Conservation (phyloP, 208 protist species). For the Novymonas esmeraldas region DNA sequence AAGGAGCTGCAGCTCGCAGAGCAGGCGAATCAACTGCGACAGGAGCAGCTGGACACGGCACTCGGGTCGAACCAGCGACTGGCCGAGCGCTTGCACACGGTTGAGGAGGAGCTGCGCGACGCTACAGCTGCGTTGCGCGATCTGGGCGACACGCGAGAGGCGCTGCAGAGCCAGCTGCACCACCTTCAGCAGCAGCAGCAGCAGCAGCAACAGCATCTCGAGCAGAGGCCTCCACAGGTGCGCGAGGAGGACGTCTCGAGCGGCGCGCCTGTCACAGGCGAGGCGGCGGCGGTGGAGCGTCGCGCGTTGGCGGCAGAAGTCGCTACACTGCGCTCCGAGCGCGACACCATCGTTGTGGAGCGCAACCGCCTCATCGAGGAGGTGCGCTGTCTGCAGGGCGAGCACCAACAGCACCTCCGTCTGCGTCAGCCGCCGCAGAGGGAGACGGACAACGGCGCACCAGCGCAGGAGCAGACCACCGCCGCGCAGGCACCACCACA, state of each 20-base stretch:
- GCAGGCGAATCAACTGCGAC: constrained; percentile 20
- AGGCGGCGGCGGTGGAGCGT: neutral
- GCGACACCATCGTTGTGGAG: constrained; percentile 1
- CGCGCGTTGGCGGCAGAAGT: constrained; percentile 12
- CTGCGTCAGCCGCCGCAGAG: too few species aligned
- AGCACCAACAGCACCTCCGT: too few species aligned
- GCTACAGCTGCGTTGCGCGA: constrained; percentile 1
- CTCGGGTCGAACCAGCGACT: constrained; percentile 5
- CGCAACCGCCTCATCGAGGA: constrained; percentile 14
- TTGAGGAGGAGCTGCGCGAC: constrained; percentile 8
- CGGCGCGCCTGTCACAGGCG: neutral
- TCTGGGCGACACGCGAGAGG: constrained; percentile 6
- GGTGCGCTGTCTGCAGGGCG: constrained; percentile 7
- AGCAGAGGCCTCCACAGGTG: too few species aligned
- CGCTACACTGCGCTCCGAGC: constrained; percentile 10
- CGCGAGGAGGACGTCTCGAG: too few species aligned
- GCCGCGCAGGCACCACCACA: neutral
- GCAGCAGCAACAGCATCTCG: constrained; percentile 3
- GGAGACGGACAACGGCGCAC: too few species aligned
- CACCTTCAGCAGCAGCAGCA: constrained; percentile 10
- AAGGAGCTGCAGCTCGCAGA: constrained; percentile 31
- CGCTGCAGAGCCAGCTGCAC: constrained; percentile 7
- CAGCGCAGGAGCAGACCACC: neutral
- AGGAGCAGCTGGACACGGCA: constrained; percentile 28
- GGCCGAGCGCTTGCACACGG: constrained; percentile 4